Evolutionary conservation across 768 basidiomycete genomes (phyloP).

Genomic region (Boletus rex-veris): DNA sequence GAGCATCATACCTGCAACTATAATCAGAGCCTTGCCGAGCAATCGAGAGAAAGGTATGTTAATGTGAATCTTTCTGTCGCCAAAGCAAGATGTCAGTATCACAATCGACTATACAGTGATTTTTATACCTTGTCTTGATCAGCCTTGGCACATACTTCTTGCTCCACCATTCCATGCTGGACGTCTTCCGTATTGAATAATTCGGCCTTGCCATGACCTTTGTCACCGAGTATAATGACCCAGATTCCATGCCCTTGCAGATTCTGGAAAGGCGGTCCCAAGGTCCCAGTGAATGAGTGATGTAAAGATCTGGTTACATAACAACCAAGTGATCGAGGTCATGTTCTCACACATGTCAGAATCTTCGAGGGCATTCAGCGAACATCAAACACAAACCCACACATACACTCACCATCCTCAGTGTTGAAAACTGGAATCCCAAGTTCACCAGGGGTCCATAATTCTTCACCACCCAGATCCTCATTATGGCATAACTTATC

Average conservation of each 20-base stretch:
- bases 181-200: conserved; percentile 65
- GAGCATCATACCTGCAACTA: conserved; percentile 99
- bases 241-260: conserved; percentile 93
- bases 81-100: conserved; percentile 28
- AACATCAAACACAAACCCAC: conserved; percentile 17
- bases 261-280: conserved; percentile 84
- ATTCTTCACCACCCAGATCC: conserved; percentile 72
- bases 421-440: conserved; percentile 89
- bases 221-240: conserved; percentile 87
- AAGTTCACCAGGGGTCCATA: conserved; percentile 70
- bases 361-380: conserved; percentile 45
- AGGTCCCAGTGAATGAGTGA: conserved; percentile 89
- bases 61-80: conserved; percentile 87
- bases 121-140: conserved; percentile 81
- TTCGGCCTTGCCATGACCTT: conserved; percentile 84
- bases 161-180: conserved; percentile 83
- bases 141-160: conserved; percentile 83
- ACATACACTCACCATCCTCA: conserved; percentile 68
- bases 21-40: conserved; percentile 94
- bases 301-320: conserved; percentile 93
- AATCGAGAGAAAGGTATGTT: conserved; percentile 97
- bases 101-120: neutral
- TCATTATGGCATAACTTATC: conserved; percentile 73
- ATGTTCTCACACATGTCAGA: conserved; percentile 70
- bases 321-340: conserved; percentile 78